These are phyloP conservation scores for Arabis alpina DNA, from an alignment of 345 rosid species.

Conservation along the genomic window DNA sequence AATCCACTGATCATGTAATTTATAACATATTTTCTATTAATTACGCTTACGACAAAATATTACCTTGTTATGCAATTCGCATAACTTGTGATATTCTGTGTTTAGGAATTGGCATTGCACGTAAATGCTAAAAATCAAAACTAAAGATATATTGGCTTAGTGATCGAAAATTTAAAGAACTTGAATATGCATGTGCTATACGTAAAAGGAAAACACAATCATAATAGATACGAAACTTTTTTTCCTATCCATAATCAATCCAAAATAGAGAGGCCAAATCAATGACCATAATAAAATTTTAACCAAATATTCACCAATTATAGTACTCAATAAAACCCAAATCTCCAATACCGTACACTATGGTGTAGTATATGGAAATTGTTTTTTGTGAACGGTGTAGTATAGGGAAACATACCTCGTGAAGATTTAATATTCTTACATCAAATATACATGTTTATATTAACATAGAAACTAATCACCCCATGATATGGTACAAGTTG, in stretches of 20 bases:
- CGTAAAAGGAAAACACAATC: slow-evolving; percentile 13
- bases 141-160: neutral
- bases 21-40: neutral
- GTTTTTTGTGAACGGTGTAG: no score
- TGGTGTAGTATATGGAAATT: slow-evolving; percentile 1
- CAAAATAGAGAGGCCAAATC: slow-evolving; percentile 1
- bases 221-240: neutral
- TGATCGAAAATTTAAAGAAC: neutral
- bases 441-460: neutral
- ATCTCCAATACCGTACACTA: neutral
- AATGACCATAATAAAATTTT: slow-evolving; percentile 2
- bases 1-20: neutral
- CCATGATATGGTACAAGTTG: slow-evolving; percentile 26
- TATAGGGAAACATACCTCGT: slow-evolving; percentile 5
- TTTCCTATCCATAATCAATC: neutral
- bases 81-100: no score
- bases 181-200: neutral
- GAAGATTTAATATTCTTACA: neutral
- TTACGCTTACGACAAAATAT: neutral
- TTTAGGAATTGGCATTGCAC: no score
- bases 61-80: neutral
- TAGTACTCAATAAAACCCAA: neutral
- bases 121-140: neutral
- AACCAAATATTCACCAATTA: neutral
- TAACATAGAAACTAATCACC: neutral